Evolutionary conservation across 2,329 filamentous ascomycete species (phyloP).

Genomic region (Stromatinia cepivora): DNA sequence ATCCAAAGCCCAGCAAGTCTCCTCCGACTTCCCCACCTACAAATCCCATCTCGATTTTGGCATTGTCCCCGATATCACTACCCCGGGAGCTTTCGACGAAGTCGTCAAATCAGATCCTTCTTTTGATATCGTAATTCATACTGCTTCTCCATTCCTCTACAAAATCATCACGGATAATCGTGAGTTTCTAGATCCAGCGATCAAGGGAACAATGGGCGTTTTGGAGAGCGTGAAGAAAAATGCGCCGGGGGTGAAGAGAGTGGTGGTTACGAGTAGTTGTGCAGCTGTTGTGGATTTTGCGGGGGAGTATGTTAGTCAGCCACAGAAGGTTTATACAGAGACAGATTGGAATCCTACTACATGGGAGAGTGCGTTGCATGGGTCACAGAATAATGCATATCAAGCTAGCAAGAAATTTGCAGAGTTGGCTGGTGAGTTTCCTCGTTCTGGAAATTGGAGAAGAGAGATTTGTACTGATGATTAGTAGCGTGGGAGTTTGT

Average conservation of each 20-base stretch:
- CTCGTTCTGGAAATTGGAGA: background rate
- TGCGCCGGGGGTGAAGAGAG: slow-evolving; percentile 63
- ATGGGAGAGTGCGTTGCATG: slow-evolving; percentile 43
- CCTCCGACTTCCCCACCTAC: slow-evolving; percentile 42
- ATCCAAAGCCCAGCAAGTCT: slow-evolving; percentile 47
- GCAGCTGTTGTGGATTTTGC: slow-evolving; percentile 39
- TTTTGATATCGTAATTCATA: slow-evolving; percentile 61
- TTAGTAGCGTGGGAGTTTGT: slow-evolving; percentile 60
- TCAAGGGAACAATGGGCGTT: slow-evolving; percentile 65
- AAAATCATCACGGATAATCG: slow-evolving; percentile 38
- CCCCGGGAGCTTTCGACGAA: slow-evolving; percentile 67
- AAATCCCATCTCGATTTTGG: slow-evolving; percentile 43
- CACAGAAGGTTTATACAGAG: slow-evolving; percentile 46
- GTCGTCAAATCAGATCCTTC: slow-evolving; percentile 58
- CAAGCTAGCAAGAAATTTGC: slow-evolving; percentile 63
- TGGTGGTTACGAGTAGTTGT: slow-evolving; percentile 55
- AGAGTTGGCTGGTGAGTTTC: slow-evolving; percentile 51
- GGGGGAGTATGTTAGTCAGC: background rate
- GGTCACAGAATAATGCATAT: slow-evolving; percentile 45
- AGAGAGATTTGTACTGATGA: background rate
- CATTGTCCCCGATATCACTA: slow-evolving; percentile 70
- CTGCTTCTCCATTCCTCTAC: slow-evolving; percentile 56
- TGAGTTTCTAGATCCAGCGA: slow-evolving; percentile 53
- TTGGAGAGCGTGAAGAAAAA: slow-evolving; percentile 66
- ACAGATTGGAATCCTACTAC: slow-evolving; percentile 56